Conservation (phyloP, 352 stramenopile species). For the Pythium biforme region DNA sequence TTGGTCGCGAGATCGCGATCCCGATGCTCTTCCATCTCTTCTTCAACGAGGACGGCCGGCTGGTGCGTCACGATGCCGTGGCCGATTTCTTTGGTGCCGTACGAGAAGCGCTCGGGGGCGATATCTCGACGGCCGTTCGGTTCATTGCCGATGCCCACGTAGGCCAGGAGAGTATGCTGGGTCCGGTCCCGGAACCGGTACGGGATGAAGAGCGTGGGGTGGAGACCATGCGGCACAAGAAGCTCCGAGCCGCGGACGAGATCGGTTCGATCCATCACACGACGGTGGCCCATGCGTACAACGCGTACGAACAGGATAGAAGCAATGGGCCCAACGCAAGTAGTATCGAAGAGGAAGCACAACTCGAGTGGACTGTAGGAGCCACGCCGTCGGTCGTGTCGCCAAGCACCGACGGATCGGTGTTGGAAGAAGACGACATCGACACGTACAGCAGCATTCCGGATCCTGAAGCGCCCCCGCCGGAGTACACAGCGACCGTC, state of each 20-base stretch:
- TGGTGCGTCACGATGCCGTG: constrained; percentile 37
- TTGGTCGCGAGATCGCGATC: constrained; percentile 16
- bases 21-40: constrained; percentile 35
- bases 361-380: too few species aligned
- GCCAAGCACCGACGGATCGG: too few species aligned
- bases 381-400: too few species aligned
- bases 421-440: too few species aligned
- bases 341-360: too few species aligned
- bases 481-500: too few species aligned
- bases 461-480: too few species aligned
- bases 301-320: too few species aligned
- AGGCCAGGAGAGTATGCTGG: constrained; percentile 21
- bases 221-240: background rate
- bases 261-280: background rate
- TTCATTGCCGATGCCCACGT: constrained; percentile 13
- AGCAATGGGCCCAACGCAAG: too few species aligned
- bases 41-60: constrained; percentile 22
- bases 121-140: constrained; percentile 3
- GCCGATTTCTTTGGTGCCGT: constrained; percentile 42
- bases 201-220: background rate
- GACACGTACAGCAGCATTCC: too few species aligned
- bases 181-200: background rate
- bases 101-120: constrained; percentile 21
- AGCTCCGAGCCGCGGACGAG: background rate
- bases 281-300: too few species aligned